Evolutionary conservation across 2,329 filamentous ascomycete species (phyloP), one percentile per base, ranked within the genome.

Genomic region (Ophiocordyceps australis): DNA sequence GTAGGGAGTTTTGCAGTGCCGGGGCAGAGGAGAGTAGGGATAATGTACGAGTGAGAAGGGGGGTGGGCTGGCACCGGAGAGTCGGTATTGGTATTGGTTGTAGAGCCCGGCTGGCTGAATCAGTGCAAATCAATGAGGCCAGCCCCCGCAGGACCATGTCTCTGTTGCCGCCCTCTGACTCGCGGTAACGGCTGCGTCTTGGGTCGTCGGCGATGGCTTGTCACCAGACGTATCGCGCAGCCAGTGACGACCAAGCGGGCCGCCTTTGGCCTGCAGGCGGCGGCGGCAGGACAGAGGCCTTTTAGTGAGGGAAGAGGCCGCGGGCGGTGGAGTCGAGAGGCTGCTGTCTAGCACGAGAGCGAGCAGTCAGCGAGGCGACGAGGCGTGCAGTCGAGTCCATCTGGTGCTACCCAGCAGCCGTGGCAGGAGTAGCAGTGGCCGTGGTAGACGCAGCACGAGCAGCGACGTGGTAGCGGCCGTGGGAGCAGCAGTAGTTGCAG

Each of bases 121-220:
- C 22, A 26, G 27, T 28, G 23, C 16, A 24, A 28, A 25, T 27
- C 9, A 24, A 30, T 25, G 26, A 24, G 23, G 20, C 17, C 27
- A 22, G 17, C 32, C 30, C 35, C 29, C 35, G 33, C 32, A 25
- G 23, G 32, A 30, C 31, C 25, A 31, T 39, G 37, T 38, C 34
- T 38, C 31, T 37, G 27, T 32, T 32, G 29, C 31, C 27, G 34
- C 27, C 27, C 33, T 36, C 21, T 32, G 33, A 35, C 36, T 37
- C 35, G 35, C 29, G 25, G 33, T n/a, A n/a, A n/a, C n/a, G n/a
- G n/a, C n/a, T 26, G 18, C n/a, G 11, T 21, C n/a, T 21, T 14
- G 24, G 24, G 24, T 21, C 21, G 14, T 25, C 24, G 21, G 24
- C 24, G 21, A 23, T 14, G 23, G 27, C 23, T 28, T 28, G 27